Evolutionary conservation across 495 filamentous ascomycete species (phyloP).

Genomic region (Hypoxylon subgilvum): DNA sequence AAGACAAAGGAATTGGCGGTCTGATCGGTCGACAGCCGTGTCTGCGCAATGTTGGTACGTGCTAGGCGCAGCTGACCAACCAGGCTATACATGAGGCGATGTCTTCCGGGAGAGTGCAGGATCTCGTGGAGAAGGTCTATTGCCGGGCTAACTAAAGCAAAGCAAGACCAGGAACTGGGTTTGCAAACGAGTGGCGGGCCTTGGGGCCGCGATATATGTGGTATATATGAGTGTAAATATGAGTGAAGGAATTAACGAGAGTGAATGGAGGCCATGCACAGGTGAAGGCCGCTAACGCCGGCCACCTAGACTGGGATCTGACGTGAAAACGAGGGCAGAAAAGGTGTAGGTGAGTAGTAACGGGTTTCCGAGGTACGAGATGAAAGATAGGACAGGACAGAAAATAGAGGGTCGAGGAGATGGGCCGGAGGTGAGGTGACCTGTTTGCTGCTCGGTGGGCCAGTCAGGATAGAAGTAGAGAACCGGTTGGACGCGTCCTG

Average conservation of each 20-base stretch:
- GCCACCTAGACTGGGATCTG: constrained; percentile 5
- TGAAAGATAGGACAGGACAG: constrained; percentile 29
- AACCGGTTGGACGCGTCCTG: constrained; percentile 33
- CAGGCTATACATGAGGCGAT: constrained; percentile 35
- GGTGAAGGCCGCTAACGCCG: constrained; percentile 17
- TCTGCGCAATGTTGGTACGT: constrained; percentile 32
- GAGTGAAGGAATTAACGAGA: constrained; percentile 21
- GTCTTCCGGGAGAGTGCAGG: constrained; percentile 18
- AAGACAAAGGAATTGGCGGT: constrained; percentile 25
- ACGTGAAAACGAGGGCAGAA: constrained; percentile 3
- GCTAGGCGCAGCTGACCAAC: constrained; percentile 29
- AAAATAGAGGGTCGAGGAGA: constrained; percentile 27
- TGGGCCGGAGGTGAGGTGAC: constrained; percentile 14
- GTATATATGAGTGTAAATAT: no score
- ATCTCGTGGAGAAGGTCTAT: constrained; percentile 20
- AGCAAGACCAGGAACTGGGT: constrained; percentile 14
- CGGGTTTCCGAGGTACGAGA: constrained; percentile 20
- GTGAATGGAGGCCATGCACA: constrained; percentile 14
- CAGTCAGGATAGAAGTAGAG: constrained; percentile 35
- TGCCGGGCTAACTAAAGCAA: constrained; percentile 38
- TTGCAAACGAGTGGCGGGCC: constrained; percentile 32
- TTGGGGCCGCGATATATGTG: constrained; percentile 25
- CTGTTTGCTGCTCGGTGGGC: constrained; percentile 37
- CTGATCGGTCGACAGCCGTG: constrained; percentile 23
- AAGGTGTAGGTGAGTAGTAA: constrained; percentile 16